Conservation (phyloP, 768 basidiomycete species). For the Tylopilus intermedius region DNA sequence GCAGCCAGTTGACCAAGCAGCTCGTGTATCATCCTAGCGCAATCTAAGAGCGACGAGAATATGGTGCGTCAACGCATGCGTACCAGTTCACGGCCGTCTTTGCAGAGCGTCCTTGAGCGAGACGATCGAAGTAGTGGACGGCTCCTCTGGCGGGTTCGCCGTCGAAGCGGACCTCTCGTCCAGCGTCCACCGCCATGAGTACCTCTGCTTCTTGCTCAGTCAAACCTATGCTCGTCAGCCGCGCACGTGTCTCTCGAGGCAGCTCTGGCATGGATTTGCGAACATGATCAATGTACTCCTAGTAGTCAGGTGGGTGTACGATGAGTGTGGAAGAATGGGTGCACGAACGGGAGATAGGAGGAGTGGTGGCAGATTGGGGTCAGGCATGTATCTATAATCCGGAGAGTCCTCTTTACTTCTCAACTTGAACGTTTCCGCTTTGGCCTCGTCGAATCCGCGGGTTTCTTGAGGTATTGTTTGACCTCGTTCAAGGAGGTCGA, state of each 20-base stretch:
- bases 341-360: slow-evolving; percentile 45
- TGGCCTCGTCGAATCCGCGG: slow-evolving; percentile 81
- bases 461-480: slow-evolving; percentile 73
- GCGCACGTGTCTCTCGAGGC: slow-evolving; percentile 54
- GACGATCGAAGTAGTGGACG: slow-evolving; percentile 75
- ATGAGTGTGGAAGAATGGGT: background rate
- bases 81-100: slow-evolving; percentile 84
- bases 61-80: slow-evolving; percentile 13
- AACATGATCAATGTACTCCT: slow-evolving; percentile 62
- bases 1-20: slow-evolving; percentile 72
- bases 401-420: slow-evolving; percentile 91
- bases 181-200: slow-evolving; percentile 67
- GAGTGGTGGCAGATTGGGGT: slow-evolving; percentile 83
- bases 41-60: background rate
- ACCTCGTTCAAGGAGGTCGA: slow-evolving; percentile 44
- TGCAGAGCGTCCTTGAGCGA: slow-evolving; percentile 53
- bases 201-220: slow-evolving; percentile 67
- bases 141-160: slow-evolving; percentile 50
- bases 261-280: slow-evolving; percentile 64
- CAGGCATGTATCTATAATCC: slow-evolving; percentile 98
- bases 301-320: background rate
- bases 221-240: slow-evolving; percentile 54
- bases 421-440: slow-evolving; percentile 73
- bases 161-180: slow-evolving; percentile 57
- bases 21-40: slow-evolving; percentile 79